Percentiles rank a stretch among this genome's conserved stretches.
Conservation (phyloP, 2,329 filamentous ascomycete genomes). For the Trichoderma asperellum region DNA sequence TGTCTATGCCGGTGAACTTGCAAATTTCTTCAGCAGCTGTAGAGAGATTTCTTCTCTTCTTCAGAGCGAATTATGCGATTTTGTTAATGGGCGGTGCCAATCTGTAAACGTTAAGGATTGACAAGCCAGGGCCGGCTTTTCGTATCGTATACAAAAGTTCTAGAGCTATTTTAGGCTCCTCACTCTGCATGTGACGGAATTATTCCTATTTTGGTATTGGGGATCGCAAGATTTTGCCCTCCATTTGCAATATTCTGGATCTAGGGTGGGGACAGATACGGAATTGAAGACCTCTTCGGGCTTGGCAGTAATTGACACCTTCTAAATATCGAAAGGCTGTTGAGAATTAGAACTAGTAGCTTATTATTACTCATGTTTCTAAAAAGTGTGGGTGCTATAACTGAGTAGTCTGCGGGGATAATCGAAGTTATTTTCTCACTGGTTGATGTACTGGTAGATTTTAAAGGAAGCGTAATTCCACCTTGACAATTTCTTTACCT, state of each 20-base stretch:
- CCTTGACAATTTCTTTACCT: not conserved
- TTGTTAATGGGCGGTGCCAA: not conserved
- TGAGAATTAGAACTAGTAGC: not conserved
- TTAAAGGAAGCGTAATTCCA: conserved; percentile 16
- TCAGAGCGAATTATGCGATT: not conserved
- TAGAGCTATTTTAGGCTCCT: not conserved
- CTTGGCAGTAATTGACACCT: not conserved
- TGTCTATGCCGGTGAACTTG: not conserved
- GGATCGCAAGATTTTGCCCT: not conserved
- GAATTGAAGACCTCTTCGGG: not conserved
- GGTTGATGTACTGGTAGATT: not conserved
- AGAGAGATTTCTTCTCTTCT: not conserved
- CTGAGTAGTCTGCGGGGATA: not conserved
- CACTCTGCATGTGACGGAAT: not conserved
- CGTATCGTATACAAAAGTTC: not conserved
- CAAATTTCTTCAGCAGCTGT: not conserved
- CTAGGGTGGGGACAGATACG: not conserved
- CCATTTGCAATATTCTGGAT: not conserved
- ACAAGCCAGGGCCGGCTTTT: not conserved
- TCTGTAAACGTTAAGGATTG: not conserved
- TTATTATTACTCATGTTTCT: not conserved
- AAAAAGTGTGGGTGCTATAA: not conserved
- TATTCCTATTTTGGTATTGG: not conserved
- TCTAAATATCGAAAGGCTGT: not conserved
- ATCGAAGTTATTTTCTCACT: not conserved